phyloP scores from a whole-genome alignment of 192 early-diverging fungal genomes.

The Geranomyces michiganensis region DNA sequence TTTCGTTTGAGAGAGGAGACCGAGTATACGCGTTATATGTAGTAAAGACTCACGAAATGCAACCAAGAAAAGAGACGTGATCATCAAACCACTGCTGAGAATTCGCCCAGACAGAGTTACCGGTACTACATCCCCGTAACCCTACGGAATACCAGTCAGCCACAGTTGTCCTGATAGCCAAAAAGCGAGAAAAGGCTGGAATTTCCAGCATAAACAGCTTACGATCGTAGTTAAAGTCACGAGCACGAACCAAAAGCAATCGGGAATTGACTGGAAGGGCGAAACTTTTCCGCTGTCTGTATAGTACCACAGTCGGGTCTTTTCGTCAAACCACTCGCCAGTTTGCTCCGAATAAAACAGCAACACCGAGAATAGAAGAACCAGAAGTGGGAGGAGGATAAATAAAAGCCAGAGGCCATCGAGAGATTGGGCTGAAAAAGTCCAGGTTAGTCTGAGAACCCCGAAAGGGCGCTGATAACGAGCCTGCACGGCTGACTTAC shows the following conservation, averaged over 20 bases:
- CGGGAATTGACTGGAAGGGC: constrained; percentile 39
- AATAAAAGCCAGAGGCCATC: constrained; percentile 27
- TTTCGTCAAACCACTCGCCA: constrained; percentile 19
- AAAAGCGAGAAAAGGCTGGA: too few species aligned
- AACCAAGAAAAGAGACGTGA: constrained; percentile 31
- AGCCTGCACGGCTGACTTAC: too few species aligned
- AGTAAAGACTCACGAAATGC: background rate
- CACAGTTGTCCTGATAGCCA: background rate
- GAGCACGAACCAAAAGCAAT: constrained; percentile 35
- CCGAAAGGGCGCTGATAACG: too few species aligned
- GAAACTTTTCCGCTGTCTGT: background rate
- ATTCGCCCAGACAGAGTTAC: constrained; percentile 24
- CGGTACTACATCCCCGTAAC: constrained; percentile 38
- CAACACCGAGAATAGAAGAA: constrained; percentile 22
- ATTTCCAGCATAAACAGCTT: too few species aligned
- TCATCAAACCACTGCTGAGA: constrained; percentile 19
- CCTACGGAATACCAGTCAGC: background rate
- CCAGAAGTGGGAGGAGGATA: constrained; percentile 20
- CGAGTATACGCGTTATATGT: background rate
- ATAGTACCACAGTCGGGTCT: constrained; percentile 27
- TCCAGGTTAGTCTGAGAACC: too few species aligned
- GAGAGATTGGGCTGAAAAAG: background rate
- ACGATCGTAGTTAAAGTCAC: constrained; percentile 38
- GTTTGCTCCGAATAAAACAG: constrained; percentile 32
- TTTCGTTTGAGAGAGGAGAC: background rate